phyloP scores from a whole-genome alignment of 441 rosid genomes.

The Euphorbia schlechtendalii region DNA sequence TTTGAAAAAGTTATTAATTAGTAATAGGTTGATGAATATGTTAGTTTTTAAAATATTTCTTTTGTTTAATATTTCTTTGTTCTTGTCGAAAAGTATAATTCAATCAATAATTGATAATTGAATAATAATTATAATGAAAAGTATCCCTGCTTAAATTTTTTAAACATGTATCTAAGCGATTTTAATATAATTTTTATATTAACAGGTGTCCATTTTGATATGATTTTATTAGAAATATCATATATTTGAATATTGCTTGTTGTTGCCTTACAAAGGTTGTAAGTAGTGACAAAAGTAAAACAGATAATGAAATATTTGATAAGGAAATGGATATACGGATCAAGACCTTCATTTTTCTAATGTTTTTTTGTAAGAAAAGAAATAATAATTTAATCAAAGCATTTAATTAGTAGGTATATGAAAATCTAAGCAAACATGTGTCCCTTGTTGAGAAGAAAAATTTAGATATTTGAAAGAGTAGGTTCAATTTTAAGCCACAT shows the following conservation, averaged over 20 bases:
- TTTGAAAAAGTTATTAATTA: no score
- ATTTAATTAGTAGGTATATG: no score
- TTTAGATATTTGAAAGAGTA: slow-evolving; percentile 38
- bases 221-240: no score
- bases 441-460: slow-evolving; percentile 19
- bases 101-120: neutral
- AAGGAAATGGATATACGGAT: slow-evolving; percentile 16
- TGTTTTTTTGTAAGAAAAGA: no score
- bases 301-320: no score
- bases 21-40: no score
- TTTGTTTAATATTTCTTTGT: no score
- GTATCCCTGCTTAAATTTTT: neutral
- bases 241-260: neutral
- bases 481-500: slow-evolving; percentile 41
- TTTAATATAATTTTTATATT: no score
- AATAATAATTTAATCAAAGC: no score
- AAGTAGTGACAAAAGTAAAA: slow-evolving; percentile 8
- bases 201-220: neutral
- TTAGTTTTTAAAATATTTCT: no score
- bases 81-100: neutral
- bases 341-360: no score
- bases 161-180: no score
- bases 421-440: slow-evolving; percentile 20
- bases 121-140: neutral
- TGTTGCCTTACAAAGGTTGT: neutral